Percentiles rank a stretch among this genome's conserved stretches.
Evolutionary conservation across 257 asterid species (phyloP).

Genomic region (Solanum rostratum): DNA sequence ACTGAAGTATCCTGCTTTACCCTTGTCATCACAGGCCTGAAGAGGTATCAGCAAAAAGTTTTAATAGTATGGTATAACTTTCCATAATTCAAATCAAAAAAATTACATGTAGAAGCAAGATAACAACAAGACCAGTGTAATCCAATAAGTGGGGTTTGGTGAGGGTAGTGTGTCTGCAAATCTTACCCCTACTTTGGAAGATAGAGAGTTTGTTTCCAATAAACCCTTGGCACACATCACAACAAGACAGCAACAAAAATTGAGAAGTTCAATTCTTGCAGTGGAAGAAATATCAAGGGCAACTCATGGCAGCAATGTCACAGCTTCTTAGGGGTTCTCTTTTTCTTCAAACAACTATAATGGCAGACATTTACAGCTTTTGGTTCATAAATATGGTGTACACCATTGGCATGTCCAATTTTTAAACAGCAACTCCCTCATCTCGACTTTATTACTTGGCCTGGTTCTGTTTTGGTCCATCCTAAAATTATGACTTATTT

Average conservation of each 20-base stretch:
- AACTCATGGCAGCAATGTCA: not conserved
- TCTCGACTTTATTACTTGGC: not conserved
- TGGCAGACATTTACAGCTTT: not conserved
- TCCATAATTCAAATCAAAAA: not conserved
- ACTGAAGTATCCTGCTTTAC: slow-evolving; percentile 26
- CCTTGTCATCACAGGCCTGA: slow-evolving; percentile 36
- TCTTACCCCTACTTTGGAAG: not conserved
- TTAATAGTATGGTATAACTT: not conserved
- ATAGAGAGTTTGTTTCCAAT: not conserved
- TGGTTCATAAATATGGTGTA: not conserved
- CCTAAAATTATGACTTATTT: not conserved
- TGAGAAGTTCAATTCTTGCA: not conserved
- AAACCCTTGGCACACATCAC: not conserved
- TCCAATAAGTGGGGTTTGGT: not conserved
- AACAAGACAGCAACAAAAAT: not conserved
- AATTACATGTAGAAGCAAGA: not conserved
- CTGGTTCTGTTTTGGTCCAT: not conserved
- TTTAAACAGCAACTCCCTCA: not conserved
- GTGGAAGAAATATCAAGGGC: not conserved
- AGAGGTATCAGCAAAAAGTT: not conserved
- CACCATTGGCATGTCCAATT: not conserved
- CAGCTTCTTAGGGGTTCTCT: not conserved
- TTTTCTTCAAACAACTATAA: not conserved
- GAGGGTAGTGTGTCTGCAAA: not conserved
- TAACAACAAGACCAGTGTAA: not conserved